phyloP scores from a whole-genome alignment of 225 moss, liverwort and hornwort species.

The Lunularia cruciata region DNA sequence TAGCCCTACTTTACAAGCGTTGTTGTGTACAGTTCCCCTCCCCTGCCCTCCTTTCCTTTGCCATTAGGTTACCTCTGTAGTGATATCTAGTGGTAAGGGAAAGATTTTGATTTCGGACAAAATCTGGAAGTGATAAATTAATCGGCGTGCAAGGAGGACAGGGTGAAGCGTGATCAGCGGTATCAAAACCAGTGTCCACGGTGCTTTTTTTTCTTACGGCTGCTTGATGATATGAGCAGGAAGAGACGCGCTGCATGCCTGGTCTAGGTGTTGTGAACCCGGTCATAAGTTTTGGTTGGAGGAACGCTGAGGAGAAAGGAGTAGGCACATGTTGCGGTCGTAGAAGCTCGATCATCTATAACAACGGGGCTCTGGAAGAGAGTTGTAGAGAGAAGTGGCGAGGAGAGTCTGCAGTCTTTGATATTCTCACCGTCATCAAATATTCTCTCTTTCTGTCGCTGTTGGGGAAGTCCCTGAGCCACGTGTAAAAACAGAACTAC shows the following conservation, averaged over 20 bases:
- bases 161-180: not conserved
- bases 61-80: constrained; percentile 13
- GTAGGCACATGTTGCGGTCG: not conserved
- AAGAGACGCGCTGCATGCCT: not conserved
- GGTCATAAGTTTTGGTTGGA: not conserved
- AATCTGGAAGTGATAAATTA: not conserved
- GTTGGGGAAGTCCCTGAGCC: not conserved
- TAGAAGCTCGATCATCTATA: constrained; percentile 4
- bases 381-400: constrained; percentile 7
- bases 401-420: not conserved
- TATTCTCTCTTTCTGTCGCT: not conserved
- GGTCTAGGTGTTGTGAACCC: not conserved
- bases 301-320: constrained; percentile 10
- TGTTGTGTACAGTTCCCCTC: constrained; percentile 21
- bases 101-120: not conserved
- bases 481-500: not conserved
- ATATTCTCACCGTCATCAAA: not conserved
- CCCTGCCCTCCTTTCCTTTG: constrained; percentile 10
- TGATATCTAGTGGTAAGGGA: too few species aligned
- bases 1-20: constrained; percentile 1
- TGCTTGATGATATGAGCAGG: not conserved
- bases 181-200: not conserved
- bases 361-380: not conserved
- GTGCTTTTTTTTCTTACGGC: not conserved
- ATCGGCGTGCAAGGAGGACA: not conserved